Evolutionary conservation across 164 flowering plant species (phyloP).

Genomic region (Chloranthus sessilifolius): DNA sequence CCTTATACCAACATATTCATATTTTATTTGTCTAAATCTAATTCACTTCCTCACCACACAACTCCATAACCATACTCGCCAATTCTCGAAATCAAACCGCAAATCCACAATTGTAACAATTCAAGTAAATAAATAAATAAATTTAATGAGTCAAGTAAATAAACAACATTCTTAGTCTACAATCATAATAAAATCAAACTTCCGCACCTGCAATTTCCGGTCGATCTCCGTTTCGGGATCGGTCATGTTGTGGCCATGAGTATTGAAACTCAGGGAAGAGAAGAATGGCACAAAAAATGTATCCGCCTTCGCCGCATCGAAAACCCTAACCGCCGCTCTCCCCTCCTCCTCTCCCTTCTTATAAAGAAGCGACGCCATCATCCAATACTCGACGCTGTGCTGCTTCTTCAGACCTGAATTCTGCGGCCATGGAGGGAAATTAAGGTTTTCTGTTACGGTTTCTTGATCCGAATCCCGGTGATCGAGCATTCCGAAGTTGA

Average conservation of each 20-base stretch:
- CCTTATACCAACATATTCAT: too few species aligned
- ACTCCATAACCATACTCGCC: not conserved
- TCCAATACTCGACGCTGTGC: constrained; percentile 97
- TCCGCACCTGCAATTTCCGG: constrained; percentile 67
- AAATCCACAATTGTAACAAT: too few species aligned
- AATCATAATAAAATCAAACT: too few species aligned
- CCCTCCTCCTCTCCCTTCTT: constrained; percentile 22
- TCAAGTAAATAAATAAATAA: too few species aligned
- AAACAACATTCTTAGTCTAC: too few species aligned
- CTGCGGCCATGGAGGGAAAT: constrained; percentile 61
- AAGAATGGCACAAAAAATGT: constrained; percentile 91
- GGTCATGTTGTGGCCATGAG: constrained; percentile 77
- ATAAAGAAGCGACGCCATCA: constrained; percentile 69
- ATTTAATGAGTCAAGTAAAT: too few species aligned
- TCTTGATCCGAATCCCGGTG: constrained; percentile 20
- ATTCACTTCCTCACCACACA: not conserved
- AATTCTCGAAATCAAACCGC: too few species aligned
- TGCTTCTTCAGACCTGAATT: constrained; percentile 65
- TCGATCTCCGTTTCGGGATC: constrained; percentile 75
- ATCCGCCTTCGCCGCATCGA: constrained; percentile 74
- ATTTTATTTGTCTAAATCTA: too few species aligned
- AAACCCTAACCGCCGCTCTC: constrained; percentile 73
- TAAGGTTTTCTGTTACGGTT: constrained; percentile 28
- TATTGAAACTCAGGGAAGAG: constrained; percentile 84
- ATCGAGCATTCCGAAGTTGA: constrained; percentile 64